Base-by-base conservation (phyloP, 441 rosid species). In the Adansonia rubrostipa region DNA sequence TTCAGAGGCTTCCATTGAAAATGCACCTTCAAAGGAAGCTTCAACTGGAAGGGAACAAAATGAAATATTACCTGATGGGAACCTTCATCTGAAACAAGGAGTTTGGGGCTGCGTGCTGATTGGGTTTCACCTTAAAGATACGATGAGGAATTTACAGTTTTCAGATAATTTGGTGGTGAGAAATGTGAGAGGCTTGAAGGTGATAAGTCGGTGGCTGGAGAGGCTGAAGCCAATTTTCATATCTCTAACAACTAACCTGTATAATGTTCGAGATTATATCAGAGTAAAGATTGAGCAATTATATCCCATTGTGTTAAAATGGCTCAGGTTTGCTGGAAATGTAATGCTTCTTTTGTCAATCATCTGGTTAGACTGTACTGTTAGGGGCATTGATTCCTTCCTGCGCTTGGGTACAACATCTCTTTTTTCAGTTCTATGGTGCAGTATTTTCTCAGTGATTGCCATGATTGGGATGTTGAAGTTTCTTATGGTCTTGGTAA, bases 341-440 rank as follows among this genome's bases (percentile, higher is more conserved):
- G 80, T 94, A 71, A 24, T 91, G 71, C 91, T 96, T 84, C 91
- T 94, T 80, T 79, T 94, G 14, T 85, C 89, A 75, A 84, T 93
- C 86, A 84, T 92, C 75, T 96, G 97, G 98, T 77, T 96, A 97
- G 95, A 92, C 84, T 92, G 92, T 82, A 87, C 94, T 44, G 73
- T 94, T 72, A 90, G 98, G 83, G 98, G 99, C 73, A 77, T 96
- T 51, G 92, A 90, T 85, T 96, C 98, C 75, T 91, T 96, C 80
- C 78, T 93, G 70, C 89, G 93, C 74, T 85, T 96, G 92, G 98
- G 97, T 78, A 94, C 96, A 33, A 80, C 92, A 22, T 92, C 97
- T 4, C 88, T 92, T 82, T 92, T 94, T 81, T 89, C 94, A 17
- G 84, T 93, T 81, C 77, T 96, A 80, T 96, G 98, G 98, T 94